Evolutionary conservation across 805 yeast genomes (phyloP).

Genomic region (Limtongia smithiae): DNA sequence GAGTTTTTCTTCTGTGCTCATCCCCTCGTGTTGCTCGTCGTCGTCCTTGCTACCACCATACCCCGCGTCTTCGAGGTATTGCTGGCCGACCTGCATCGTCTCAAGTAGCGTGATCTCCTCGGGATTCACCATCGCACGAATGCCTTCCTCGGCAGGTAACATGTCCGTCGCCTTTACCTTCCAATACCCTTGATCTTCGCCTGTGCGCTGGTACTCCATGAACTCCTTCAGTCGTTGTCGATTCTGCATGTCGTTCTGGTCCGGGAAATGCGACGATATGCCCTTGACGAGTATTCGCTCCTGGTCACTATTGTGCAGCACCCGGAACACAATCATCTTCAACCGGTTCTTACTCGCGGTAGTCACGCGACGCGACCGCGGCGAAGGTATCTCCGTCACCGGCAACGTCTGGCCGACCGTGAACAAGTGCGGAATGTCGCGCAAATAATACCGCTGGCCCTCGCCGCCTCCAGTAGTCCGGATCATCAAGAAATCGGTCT

Average conservation of each 20-base stretch:
- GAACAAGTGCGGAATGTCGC: slow-evolving; percentile 68
- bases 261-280: slow-evolving; percentile 89
- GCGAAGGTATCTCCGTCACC: slow-evolving; percentile 93
- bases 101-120: slow-evolving; percentile 86
- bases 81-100: slow-evolving; percentile 92
- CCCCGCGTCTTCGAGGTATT: slow-evolving; percentile 75
- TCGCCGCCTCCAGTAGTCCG: slow-evolving; percentile 67
- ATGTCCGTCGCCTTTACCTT: slow-evolving; percentile 66
- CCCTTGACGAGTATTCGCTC: slow-evolving; percentile 80
- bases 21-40: slow-evolving; percentile 44
- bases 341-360: slow-evolving; percentile 86
- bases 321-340: slow-evolving; percentile 89
- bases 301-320: slow-evolving; percentile 68
- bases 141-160: slow-evolving; percentile 71
- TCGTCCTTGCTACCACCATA: slow-evolving; percentile 43
- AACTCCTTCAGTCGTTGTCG: slow-evolving; percentile 93
- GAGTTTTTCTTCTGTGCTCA: slow-evolving; percentile 72
- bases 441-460: slow-evolving; percentile 63
- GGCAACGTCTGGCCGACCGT: slow-evolving; percentile 92
- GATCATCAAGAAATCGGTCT: slow-evolving; percentile 78
- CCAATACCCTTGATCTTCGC: slow-evolving; percentile 95
- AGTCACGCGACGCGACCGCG: slow-evolving; percentile 93
- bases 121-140: slow-evolving; percentile 80
- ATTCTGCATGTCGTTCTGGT: slow-evolving; percentile 95
- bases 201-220: slow-evolving; percentile 94